These are phyloP conservation scores for Colletotrichum incanum DNA, from an alignment of 2,329 filamentous ascomycete genomes.

Conservation along the genomic window DNA sequence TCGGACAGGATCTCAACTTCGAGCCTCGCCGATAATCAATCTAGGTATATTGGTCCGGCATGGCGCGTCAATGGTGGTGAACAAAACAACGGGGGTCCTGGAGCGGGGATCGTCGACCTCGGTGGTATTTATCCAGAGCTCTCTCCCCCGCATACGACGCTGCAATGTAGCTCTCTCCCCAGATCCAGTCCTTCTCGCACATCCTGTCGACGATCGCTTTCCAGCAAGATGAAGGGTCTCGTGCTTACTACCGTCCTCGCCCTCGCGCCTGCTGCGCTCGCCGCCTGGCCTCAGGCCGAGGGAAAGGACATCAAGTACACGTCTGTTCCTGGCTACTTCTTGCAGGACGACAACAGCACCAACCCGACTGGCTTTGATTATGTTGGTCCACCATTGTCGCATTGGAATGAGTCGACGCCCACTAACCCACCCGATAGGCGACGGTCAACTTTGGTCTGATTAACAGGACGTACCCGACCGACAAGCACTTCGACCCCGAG, in stretches of 20 bases:
- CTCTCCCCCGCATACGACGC: slow-evolving; percentile 31
- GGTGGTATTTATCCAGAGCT: slow-evolving; percentile 39
- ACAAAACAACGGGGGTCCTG: slow-evolving; percentile 23
- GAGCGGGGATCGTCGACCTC: slow-evolving; percentile 23
- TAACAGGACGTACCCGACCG: slow-evolving; percentile 72
- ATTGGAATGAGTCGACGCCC: neutral
- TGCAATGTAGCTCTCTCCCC: slow-evolving; percentile 19
- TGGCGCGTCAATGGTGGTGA: slow-evolving; percentile 37
- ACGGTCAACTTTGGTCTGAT: slow-evolving; percentile 77
- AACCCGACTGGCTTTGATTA: slow-evolving; percentile 74
- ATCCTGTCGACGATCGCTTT: slow-evolving; percentile 5
- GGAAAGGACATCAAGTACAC: slow-evolving; percentile 70
- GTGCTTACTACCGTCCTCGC: slow-evolving; percentile 50
- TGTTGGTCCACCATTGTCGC: slow-evolving; percentile 57
- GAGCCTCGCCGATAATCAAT: slow-evolving; percentile 27
- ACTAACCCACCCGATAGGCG: slow-evolving; percentile 58
- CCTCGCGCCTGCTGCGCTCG: slow-evolving; percentile 49
- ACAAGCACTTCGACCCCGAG: slow-evolving; percentile 58
- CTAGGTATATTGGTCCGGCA: slow-evolving; percentile 41
- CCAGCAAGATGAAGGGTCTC: slow-evolving; percentile 54
- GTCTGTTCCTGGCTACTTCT: slow-evolving; percentile 74
- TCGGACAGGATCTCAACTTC: slow-evolving; percentile 34
- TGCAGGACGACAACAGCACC: slow-evolving; percentile 74
- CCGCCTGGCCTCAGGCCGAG: slow-evolving; percentile 52
- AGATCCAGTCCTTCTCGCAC: slow-evolving; percentile 13